Conservation (phyloP, 1,284 basidiomycete genomes). For the Irpex rosettiformis region DNA sequence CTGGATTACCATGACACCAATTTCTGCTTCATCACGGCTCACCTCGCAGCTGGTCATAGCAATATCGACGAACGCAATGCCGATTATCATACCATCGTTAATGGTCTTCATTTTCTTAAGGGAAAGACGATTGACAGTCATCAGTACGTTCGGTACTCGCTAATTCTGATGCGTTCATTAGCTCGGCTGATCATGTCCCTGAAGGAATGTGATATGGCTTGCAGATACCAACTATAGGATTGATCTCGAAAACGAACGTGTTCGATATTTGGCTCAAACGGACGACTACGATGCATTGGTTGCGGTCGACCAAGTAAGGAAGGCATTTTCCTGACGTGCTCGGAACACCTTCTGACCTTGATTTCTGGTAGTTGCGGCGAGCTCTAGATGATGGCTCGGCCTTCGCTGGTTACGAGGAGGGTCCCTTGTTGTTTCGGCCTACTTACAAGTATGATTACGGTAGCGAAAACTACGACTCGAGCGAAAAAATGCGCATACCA, state of each 20-base stretch:
- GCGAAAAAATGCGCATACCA: conserved; percentile 94
- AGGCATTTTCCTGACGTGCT: conserved; percentile 4
- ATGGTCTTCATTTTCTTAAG: conserved; percentile 81
- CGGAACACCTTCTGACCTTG: conserved; percentile 8
- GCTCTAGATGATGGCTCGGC: conserved; percentile 69
- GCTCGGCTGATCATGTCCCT: background rate
- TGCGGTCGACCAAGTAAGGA: conserved; percentile 76
- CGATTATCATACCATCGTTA: conserved; percentile 87
- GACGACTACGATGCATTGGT: conserved; percentile 75
- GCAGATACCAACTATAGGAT: conserved; percentile 97
- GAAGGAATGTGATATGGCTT: conserved; percentile 86
- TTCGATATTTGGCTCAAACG: conserved; percentile 57
- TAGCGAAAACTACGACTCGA: conserved; percentile 89
- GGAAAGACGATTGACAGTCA: conserved; percentile 89
- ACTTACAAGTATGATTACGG: conserved; percentile 87
- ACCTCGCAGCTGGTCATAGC: conserved; percentile 90
- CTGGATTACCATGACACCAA: conserved; percentile 88
- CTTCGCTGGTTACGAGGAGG: conserved; percentile 87
- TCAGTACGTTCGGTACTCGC: conserved; percentile 57
- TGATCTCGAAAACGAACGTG: conserved; percentile 79
- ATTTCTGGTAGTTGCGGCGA: conserved; percentile 55
- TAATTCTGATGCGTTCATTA: background rate
- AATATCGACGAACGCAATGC: conserved; percentile 90
- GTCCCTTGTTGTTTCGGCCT: conserved; percentile 82
- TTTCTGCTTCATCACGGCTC: conserved; percentile 95